phyloP scores from a whole-genome alignment of 331 rosid genomes.

The Acacia concinna region DNA sequence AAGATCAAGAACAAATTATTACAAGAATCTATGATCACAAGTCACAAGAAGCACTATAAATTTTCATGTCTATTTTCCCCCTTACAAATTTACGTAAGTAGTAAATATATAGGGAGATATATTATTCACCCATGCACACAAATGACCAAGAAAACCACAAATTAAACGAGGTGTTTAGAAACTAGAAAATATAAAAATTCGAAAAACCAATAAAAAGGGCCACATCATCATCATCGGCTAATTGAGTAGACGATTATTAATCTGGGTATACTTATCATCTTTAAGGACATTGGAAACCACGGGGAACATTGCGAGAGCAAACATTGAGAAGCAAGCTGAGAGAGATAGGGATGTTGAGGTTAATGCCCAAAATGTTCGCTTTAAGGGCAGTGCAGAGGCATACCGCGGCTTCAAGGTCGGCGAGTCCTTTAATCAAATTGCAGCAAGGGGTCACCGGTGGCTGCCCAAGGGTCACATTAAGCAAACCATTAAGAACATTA shows the following conservation, averaged over 20 bases:
- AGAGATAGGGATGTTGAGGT: constrained; percentile 62
- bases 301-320: constrained; percentile 50
- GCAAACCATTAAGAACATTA: constrained; percentile 54
- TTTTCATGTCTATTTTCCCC: not conserved
- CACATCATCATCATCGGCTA: not conserved
- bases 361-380: constrained; percentile 72
- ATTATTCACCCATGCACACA: constrained; percentile 20
- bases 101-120: not conserved
- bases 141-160: constrained; percentile 4
- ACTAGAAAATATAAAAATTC: not conserved
- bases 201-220: not conserved
- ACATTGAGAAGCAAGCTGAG: constrained; percentile 69
- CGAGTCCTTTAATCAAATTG: constrained; percentile 60
- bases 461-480: constrained; percentile 53
- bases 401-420: constrained; percentile 69
- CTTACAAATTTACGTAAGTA: not conserved
- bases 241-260: too few species aligned
- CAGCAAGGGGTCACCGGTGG: constrained; percentile 81
- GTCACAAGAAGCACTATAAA: not conserved
- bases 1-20: not conserved
- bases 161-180: constrained; percentile 35
- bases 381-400: constrained; percentile 85
- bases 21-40: not conserved
- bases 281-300: constrained; percentile 56
- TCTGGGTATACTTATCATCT: not conserved